Base-by-base conservation (phyloP, 768 basidiomycete species). In the Suillus discolor region DNA sequence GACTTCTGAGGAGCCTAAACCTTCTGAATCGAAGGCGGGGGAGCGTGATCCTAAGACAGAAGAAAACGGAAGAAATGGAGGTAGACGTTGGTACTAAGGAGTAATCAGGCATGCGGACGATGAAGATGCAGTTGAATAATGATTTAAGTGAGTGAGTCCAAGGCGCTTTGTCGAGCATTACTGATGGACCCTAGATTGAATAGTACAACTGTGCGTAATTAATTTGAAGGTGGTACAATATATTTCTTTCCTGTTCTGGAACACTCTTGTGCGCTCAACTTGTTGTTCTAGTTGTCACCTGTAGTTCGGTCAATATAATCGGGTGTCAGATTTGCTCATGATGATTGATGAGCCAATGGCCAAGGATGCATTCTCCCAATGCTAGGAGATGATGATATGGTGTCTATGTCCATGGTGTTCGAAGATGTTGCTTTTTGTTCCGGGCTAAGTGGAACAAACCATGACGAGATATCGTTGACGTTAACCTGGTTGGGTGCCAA, bases 91-190 rank as follows among this genome's bases (percentile, higher is more conserved):
- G 61, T 28, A 39, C 65, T 65, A 80, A 80, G 69, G 80, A 83
- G 63, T 71, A 72, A 42, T 65, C 70, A 45, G 74, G 82, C 9
- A 83, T 85, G 78, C 86, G 57, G 89, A 92, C 65, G 91, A 90
- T 68, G 91, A 92, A 68, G 91, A 92, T 73, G 91, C 90, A 16
- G 90, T 93, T 55, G 91, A 93, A 79, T 93, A 92, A 79, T 92
- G 66, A 77, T 42, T 38, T 63, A 65, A 18, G 59, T 42, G 59
- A 60, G 59, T 20, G 23, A 20, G 18, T 12, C 18, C 3, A 11
- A 42, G 11, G 28, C 9, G 41, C 31, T 60, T 42, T 31, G 28
- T 60, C 28, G 41, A 41, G 41, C 12, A 20, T 42, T 42, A 12
- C 42, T 31, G 41, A 20, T 60, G 59, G 12, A 60, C 41, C 59